Conservation (phyloP, 768 basidiomycete genomes). For the Suillus lakei region DNA sequence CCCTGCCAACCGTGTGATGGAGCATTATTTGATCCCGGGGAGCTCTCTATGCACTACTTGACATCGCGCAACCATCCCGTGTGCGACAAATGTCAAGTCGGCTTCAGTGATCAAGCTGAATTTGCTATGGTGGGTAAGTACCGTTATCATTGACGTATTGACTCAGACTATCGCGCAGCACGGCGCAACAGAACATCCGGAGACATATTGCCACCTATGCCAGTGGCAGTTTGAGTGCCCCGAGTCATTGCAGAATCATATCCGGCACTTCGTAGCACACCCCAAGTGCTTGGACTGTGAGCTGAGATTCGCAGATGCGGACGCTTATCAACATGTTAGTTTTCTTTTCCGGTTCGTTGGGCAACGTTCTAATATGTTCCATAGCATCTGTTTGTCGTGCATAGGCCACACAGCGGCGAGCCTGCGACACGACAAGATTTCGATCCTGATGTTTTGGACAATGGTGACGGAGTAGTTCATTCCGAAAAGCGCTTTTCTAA, state of each 20-base stretch:
- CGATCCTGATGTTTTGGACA: conserved; percentile 5
- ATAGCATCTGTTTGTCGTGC: conserved; percentile 34
- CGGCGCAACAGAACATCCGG: conserved; percentile 35
- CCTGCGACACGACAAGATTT: conserved; percentile 1
- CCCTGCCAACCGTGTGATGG: conserved; percentile 37
- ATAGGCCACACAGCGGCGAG: conserved; percentile 20
- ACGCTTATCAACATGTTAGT: conserved; percentile 42
- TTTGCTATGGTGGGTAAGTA: conserved; percentile 30
- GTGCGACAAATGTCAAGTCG: conserved; percentile 31
- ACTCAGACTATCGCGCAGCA: conserved; percentile 28
- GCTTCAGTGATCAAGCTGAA: conserved; percentile 32
- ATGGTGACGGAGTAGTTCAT: background rate
- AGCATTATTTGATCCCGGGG: conserved; percentile 24
- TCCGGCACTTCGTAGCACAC: conserved; percentile 45
- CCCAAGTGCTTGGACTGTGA: conserved; percentile 49
- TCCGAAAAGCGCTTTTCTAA: conserved; percentile 5
- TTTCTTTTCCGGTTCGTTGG: conserved; percentile 2
- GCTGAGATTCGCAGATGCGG: conserved; percentile 46
- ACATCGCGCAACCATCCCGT: conserved; percentile 32
- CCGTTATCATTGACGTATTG: conserved; percentile 7
- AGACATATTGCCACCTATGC: conserved; percentile 41
- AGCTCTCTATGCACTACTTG: conserved; percentile 30
- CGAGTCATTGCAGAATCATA: conserved; percentile 45
- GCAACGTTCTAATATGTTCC: background rate
- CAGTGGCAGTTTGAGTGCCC: conserved; percentile 43